These are phyloP conservation scores for Agrostemma githago DNA, from an alignment of 148 eudicot genomes.

Conservation along the genomic window DNA sequence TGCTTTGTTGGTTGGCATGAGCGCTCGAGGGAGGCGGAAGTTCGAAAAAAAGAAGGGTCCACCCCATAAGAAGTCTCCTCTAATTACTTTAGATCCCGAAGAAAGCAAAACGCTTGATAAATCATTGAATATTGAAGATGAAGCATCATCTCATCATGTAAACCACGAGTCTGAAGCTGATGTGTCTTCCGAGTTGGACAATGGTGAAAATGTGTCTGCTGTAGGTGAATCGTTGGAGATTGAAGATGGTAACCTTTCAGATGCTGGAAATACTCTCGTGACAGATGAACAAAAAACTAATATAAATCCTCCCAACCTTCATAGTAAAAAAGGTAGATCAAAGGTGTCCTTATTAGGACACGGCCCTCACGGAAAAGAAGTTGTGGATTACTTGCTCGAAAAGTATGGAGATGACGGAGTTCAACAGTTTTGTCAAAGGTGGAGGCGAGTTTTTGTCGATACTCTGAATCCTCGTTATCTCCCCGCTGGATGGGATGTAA, in stretches of 20 bases:
- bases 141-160: slow-evolving; percentile 26
- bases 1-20: slow-evolving; percentile 84
- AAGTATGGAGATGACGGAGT: slow-evolving; percentile 86
- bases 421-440: slow-evolving; percentile 83
- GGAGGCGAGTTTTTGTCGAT: slow-evolving; percentile 93
- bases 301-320: slow-evolving; percentile 14
- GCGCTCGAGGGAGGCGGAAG: slow-evolving; percentile 73
- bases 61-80: slow-evolving; percentile 33
- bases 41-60: slow-evolving; percentile 60
- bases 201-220: slow-evolving; percentile 15
- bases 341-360: slow-evolving; percentile 87
- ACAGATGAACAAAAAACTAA: slow-evolving; percentile 23
- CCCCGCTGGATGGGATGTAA: slow-evolving; percentile 96
- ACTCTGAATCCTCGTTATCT: slow-evolving; percentile 75
- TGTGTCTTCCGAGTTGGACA: slow-evolving; percentile 22
- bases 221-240: slow-evolving; percentile 20
- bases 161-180: slow-evolving; percentile 23
- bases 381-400: slow-evolving; percentile 59
- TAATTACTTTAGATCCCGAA: too few species aligned
- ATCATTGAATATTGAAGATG: slow-evolving; percentile 21
- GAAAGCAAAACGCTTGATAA: slow-evolving; percentile 12
- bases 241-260: slow-evolving; percentile 19
- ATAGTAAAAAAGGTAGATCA: slow-evolving; percentile 31
- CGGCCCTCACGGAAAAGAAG: slow-evolving; percentile 95
- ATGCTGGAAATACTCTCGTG: slow-evolving; percentile 25